Evolutionary conservation across 2,329 filamentous ascomycete genomes (phyloP), one percentile per base, ranked within the genome.

Genomic region (Pseudogymnoascus sp.): DNA sequence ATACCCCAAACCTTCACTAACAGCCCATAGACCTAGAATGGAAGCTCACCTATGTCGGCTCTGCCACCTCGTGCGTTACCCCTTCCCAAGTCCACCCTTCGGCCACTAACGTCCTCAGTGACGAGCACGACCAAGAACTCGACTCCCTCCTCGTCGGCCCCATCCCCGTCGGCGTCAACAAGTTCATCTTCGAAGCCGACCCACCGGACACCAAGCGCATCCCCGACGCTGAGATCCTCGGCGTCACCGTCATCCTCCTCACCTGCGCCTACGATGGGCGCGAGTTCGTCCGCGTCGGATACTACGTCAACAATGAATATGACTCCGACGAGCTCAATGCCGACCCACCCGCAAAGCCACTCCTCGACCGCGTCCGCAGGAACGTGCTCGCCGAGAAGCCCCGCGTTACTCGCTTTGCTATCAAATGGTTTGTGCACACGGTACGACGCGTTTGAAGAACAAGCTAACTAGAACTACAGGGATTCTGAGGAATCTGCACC

Each of bases 261-360:
- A 96, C 92, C 64, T 97, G 95, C 78, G 90, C 91, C 76, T 99
- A 99, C 78, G 95, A 99, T 72, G 89, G 90, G 62, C 87, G 95
- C 73, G 95, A 99, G 76, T 99, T 99, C 72, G 92, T 99, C 40
- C 92, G 95, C 68, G 93, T 99, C 44, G 95, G 95, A 66, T 99
- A 99, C 84, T 99, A 99, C 71, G 95, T 99, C 72, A 99, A 97
- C 82, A 99, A 99, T 72, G 96, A 99, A 77, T 99, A 99, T 76
- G 91, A 96, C 70, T 89, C 90, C 26, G 91, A 96, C 72, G 91
- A 96, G 75, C 83, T 99, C 67, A 89, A 86, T 70, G 86, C 88
- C 59, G 93, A 97, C 71, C 95, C 95, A 8, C 95, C 95, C 6
- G 83, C 91, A 64, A 96, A 96, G 81, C 93, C 93, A 40, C 83